Percentiles rank a stretch among this genome's conserved stretches.
Evolutionary conservation across 73 alveolate genomes (phyloP).

Genomic region (Paramecium tetraurelia): DNA sequence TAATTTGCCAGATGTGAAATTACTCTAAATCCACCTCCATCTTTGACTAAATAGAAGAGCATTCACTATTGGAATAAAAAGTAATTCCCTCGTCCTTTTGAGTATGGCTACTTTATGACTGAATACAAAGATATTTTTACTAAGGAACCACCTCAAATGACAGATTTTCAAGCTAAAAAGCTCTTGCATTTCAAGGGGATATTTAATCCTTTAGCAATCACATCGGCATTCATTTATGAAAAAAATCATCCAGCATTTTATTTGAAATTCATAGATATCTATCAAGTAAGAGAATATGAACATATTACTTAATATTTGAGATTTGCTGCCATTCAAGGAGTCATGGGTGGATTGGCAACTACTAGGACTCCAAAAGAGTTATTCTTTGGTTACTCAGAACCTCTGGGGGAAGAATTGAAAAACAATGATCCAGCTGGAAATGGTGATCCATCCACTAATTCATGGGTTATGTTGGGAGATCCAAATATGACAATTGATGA

Average conservation of each 20-base stretch:
- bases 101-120: not conserved
- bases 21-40: slow-evolving; percentile 24
- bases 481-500: slow-evolving; percentile 26
- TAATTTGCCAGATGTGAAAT: slow-evolving; percentile 39
- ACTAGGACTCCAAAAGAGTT: not conserved
- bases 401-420: slow-evolving; percentile 9
- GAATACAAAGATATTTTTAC: not conserved
- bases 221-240: not conserved
- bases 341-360: not conserved
- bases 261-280: not conserved
- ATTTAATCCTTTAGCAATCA: slow-evolving; percentile 10
- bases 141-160: not conserved
- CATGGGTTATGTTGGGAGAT: slow-evolving; percentile 49
- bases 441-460: not conserved
- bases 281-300: not conserved
- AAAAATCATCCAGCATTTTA: not conserved
- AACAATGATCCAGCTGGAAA: slow-evolving; percentile 29
- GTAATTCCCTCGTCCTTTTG: slow-evolving; percentile 29
- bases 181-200: not conserved
- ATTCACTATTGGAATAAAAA: not conserved
- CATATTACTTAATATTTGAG: not conserved
- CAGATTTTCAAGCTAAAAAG: not conserved
- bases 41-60: not conserved
- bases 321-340: not conserved
- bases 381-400: slow-evolving; percentile 28